Base-by-base conservation (phyloP, 192 early-diverging fungal species). In the Podila epicladia region DNA sequence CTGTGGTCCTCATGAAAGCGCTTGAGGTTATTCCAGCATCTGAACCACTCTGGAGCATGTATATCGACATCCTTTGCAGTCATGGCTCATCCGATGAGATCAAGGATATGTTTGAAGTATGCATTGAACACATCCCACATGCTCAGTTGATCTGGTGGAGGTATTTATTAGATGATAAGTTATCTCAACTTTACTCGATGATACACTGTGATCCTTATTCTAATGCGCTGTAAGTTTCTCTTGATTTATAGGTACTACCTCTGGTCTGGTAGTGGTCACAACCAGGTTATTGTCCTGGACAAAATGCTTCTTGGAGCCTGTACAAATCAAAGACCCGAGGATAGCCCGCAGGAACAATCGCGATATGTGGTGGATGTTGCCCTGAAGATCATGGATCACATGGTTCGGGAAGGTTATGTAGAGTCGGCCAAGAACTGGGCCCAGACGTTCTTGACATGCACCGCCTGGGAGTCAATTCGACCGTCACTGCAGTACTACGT, bases 371-470 rank as follows among this genome's bases (percentile, higher is more conserved):
- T 73, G 13, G 71, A 80, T 9, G 62, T 69, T 9, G 77, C 69
- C 24, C 41, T 80, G 29, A 71, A 80, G 22, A 73, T 80, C 12
- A 33, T 73, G 20, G 67, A 41, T 48, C 61, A 31, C 9, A 64
- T 73, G 70, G 62, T 73, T 4, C 48, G 24, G 28, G 62, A 61
- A n/a, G 67, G 63, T 26, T 51, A 35, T 61, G 71, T 65, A 5
- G 77, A 73, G 51, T 49, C 71, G 26, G 65, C 71, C 66, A 80
- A 80, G 37, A 73, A 73, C 45, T 80, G 77, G 77, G 32, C 64
- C 22, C 77, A 80, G 22, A 80, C 62, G 1, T 80, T 80, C 20
- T 38, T 80, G 71, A 80, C 67, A 3, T 80, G 77, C 26, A 13
- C 28, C 0, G 35, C 60, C 0, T 80, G 71, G 71, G 66, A 72